These are phyloP conservation scores for Coemansia sp. DNA, from an alignment of 192 early-diverging fungal genomes.

Conservation along the genomic window DNA sequence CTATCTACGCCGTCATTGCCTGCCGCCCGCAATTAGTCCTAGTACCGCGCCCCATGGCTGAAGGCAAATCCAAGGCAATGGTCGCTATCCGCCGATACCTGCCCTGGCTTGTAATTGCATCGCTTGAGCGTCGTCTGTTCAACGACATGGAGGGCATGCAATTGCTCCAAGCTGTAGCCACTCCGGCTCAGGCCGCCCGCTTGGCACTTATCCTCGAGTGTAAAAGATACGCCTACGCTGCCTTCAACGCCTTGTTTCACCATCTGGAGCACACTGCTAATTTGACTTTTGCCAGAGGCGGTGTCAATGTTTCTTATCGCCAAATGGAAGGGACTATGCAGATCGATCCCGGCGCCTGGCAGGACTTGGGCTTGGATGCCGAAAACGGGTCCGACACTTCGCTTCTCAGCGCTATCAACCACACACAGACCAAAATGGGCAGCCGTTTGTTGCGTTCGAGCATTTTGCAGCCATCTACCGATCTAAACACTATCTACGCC, in stretches of 20 bases:
- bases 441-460: conserved; percentile 70
- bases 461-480: conserved; percentile 71
- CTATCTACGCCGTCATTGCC: conserved; percentile 42
- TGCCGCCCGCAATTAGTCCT: conserved; percentile 37
- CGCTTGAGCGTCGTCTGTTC: conserved; percentile 34
- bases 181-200: conserved; percentile 21
- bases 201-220: conserved; percentile 24
- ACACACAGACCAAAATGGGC: conserved; percentile 43
- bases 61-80: conserved; percentile 51
- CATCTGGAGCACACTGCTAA: conserved; percentile 26
- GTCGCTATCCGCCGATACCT: conserved; percentile 45
- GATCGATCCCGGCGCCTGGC: conserved; percentile 52
- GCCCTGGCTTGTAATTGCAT: conserved; percentile 35
- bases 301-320: conserved; percentile 26
- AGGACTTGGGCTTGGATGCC: conserved; percentile 29
- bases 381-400: conserved; percentile 11
- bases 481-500: conserved; percentile 40
- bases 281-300: conserved; percentile 18
- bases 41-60: conserved; percentile 38
- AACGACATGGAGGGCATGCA: conserved; percentile 32
- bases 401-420: conserved; percentile 35
- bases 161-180: conserved; percentile 19
- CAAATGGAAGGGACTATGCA: conserved; percentile 54
- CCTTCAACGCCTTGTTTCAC: conserved; percentile 39
- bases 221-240: conserved; percentile 50